Conservation (phyloP, 768 basidiomycete genomes). For the Trametes maxima region DNA sequence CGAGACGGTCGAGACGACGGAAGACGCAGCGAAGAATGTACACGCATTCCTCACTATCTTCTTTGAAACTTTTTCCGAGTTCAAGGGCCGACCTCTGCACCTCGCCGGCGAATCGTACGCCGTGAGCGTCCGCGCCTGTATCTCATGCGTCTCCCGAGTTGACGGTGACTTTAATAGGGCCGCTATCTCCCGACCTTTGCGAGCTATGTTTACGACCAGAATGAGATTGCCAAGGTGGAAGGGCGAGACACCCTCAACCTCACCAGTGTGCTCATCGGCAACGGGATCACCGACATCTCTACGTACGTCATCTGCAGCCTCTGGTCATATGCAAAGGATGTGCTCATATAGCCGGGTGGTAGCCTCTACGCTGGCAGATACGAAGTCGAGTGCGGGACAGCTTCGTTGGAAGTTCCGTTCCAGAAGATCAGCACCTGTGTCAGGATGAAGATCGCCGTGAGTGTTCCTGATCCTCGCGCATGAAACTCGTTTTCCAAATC, state of each 20-base stretch:
- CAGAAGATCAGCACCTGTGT: constrained; percentile 48
- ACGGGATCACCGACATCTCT: constrained; percentile 61
- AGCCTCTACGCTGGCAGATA: constrained; percentile 47
- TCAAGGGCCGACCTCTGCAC: constrained; percentile 67
- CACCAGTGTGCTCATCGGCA: constrained; percentile 73
- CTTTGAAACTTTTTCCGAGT: constrained; percentile 77
- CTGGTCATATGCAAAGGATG: not conserved
- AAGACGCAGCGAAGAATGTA: constrained; percentile 78
- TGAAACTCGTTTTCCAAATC: not conserved
- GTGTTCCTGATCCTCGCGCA: constrained; percentile 22
- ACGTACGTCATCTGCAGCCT: constrained; percentile 38
- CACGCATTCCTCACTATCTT: constrained; percentile 78
- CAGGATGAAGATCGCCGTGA: constrained; percentile 59
- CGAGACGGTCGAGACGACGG: constrained; percentile 71
- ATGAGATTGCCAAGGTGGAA: constrained; percentile 50
- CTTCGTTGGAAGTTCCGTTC: constrained; percentile 56
- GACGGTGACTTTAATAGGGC: constrained; percentile 43
- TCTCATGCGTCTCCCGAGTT: not conserved
- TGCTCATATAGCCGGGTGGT: not conserved
- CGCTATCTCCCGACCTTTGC: constrained; percentile 77
- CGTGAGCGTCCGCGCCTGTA: constrained; percentile 40
- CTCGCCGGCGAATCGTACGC: constrained; percentile 77
- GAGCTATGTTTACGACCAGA: constrained; percentile 75
- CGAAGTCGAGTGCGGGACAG: constrained; percentile 52
- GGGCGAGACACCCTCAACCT: constrained; percentile 64